Conservation (phyloP, 2,329 filamentous ascomycete species). For the Cladosporium sp. region DNA sequence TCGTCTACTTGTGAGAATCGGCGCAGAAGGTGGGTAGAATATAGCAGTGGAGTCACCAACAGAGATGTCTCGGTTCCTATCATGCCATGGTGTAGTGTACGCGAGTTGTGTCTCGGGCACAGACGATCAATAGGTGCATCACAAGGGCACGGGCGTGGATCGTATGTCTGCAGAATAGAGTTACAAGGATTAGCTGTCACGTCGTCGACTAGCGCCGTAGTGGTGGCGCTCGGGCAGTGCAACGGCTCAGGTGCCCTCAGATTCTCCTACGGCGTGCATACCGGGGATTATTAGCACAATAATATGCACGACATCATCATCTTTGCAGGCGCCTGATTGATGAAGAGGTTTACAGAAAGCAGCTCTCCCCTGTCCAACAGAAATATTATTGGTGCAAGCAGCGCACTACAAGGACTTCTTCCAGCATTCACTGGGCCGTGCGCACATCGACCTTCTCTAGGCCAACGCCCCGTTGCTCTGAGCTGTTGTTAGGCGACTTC, state of each 20-base stretch:
- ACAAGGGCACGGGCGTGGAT: not conserved
- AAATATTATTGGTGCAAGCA: no score
- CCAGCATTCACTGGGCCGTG: slow-evolving; percentile 1
- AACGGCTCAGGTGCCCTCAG: not conserved
- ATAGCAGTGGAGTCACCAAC: not conserved
- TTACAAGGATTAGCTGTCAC: not conserved
- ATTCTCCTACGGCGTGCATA: not conserved
- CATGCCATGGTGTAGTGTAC: not conserved
- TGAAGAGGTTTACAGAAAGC: not conserved
- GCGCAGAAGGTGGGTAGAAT: no score
- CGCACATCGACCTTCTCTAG: slow-evolving; percentile 10
- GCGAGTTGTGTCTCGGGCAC: not conserved
- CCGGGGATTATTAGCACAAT: not conserved
- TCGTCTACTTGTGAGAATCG: no score
- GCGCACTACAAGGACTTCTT: not conserved
- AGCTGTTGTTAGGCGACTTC: slow-evolving; percentile 3
- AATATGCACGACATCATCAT: not conserved
- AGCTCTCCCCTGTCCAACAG: not conserved
- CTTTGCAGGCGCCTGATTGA: not conserved
- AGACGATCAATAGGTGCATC: not conserved
- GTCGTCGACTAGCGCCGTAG: not conserved
- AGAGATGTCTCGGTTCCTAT: not conserved
- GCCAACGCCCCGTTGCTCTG: slow-evolving; percentile 1
- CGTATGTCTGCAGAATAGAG: not conserved
- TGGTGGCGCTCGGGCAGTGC: slow-evolving; percentile 3